These are phyloP conservation scores for Basipetospora chlamydospora DNA, from an alignment of 2,329 filamentous ascomycete species.

Conservation along the genomic window DNA sequence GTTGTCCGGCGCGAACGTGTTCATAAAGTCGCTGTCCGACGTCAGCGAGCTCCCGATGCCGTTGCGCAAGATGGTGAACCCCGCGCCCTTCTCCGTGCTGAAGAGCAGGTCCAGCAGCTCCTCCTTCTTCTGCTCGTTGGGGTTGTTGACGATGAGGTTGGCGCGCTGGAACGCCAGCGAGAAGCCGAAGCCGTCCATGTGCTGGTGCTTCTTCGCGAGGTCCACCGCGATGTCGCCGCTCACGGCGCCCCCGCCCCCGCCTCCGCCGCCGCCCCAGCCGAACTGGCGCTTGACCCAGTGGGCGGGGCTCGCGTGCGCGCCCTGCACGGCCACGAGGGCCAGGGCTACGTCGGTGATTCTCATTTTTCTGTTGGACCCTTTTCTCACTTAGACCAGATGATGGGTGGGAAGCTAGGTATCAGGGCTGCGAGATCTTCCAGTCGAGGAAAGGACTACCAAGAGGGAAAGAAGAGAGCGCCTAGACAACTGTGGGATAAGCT, in stretches of 20 bases:
- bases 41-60: slow-evolving; percentile 25
- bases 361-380: not conserved
- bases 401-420: no score
- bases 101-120: slow-evolving; percentile 30
- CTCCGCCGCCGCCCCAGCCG: slow-evolving; percentile 2
- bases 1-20: slow-evolving; percentile 17
- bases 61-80: slow-evolving; percentile 35
- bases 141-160: slow-evolving; percentile 6
- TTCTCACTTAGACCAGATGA: not conserved
- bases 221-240: slow-evolving; percentile 16
- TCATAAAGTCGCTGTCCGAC: slow-evolving; percentile 20
- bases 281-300: slow-evolving; percentile 6
- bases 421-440: no score
- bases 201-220: slow-evolving; percentile 15
- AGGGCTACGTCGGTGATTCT: slow-evolving; percentile 4
- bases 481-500: no score
- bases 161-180: slow-evolving; percentile 31
- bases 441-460: no score
- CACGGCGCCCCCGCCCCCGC: slow-evolving; percentile 7
- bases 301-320: not conserved
- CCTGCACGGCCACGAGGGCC: not conserved
- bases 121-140: slow-evolving; percentile 13
- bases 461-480: no score
- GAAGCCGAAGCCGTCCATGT: slow-evolving; percentile 33
- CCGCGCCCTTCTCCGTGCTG: slow-evolving; percentile 27